These are phyloP conservation scores for Mollisiaceae sp. DNA, from an alignment of 2,329 filamentous ascomycete species.

Conservation along the genomic window DNA sequence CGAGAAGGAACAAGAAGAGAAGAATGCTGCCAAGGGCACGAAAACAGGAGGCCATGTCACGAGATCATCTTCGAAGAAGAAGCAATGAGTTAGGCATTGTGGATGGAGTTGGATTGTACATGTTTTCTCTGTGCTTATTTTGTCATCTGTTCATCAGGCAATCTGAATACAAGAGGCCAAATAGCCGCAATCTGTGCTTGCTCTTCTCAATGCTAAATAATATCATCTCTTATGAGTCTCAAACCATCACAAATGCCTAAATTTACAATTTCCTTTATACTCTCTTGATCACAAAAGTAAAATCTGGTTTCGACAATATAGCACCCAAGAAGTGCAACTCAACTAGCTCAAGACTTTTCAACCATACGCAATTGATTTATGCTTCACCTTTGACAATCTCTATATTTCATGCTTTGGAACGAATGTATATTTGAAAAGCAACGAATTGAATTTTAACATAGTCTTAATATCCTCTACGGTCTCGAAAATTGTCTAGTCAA, in stretches of 20 bases:
- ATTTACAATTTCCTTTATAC: background rate
- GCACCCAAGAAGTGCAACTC: too few species aligned
- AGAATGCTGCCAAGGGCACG: constrained; percentile 49
- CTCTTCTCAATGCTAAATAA: background rate
- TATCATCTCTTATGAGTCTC: background rate
- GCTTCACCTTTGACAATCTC: too few species aligned
- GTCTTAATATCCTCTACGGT: too few species aligned
- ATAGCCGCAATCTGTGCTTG: background rate
- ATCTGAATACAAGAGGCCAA: background rate
- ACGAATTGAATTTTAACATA: too few species aligned
- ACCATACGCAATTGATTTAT: too few species aligned
- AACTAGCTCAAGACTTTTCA: too few species aligned
- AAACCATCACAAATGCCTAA: background rate
- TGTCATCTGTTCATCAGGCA: background rate
- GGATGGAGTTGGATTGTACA: constrained; percentile 6
- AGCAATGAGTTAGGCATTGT: constrained; percentile 35
- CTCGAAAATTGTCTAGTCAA: too few species aligned
- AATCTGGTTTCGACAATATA: background rate
- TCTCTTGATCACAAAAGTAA: background rate
- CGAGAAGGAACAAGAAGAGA: constrained; percentile 57
- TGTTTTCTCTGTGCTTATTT: constrained; percentile 5
- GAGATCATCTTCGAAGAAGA: constrained; percentile 44
- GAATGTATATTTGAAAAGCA: too few species aligned
- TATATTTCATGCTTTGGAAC: too few species aligned
- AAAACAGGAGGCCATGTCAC: constrained; percentile 33